Evolutionary conservation across 345 rosid genomes (phyloP).

Genomic region (sweet orange (Citrus sinensis)): DNA sequence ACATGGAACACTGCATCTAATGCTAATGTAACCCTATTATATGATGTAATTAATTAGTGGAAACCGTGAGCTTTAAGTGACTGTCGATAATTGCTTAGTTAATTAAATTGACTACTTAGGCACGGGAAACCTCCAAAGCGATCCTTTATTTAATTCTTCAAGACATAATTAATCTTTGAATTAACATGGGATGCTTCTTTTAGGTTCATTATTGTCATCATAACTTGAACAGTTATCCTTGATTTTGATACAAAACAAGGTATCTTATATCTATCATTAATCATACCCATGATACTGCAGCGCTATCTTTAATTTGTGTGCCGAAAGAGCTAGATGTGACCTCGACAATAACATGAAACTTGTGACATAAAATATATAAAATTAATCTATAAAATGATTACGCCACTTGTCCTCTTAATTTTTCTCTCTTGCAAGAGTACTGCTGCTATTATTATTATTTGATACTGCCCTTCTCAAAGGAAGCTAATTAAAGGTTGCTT

Average conservation of each 20-base stretch:
- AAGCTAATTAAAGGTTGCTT: neutral
- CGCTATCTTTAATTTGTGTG: neutral
- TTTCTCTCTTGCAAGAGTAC: neutral
- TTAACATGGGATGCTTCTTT: neutral
- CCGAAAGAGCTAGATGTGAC: neutral
- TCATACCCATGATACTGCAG: neutral
- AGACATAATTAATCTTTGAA: neutral
- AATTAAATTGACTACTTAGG: neutral
- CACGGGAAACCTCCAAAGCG: neutral
- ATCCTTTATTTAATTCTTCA: neutral
- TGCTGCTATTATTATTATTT: neutral
- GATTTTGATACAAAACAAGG: conserved; percentile 4
- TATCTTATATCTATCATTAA: neutral
- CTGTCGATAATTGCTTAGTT: neutral
- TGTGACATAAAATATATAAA: neutral
- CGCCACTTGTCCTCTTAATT: neutral
- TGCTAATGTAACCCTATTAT: neutral
- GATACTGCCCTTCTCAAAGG: neutral
- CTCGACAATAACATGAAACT: neutral
- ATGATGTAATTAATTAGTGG: no score
- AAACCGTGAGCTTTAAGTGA: neutral
- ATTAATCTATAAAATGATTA: neutral
- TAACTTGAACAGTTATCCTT: neutral
- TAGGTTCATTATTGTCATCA: neutral
- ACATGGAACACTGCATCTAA: no score